phyloP scores from a whole-genome alignment of 2,329 filamentous ascomycete genomes.

The Aspergillus jensenii region DNA sequence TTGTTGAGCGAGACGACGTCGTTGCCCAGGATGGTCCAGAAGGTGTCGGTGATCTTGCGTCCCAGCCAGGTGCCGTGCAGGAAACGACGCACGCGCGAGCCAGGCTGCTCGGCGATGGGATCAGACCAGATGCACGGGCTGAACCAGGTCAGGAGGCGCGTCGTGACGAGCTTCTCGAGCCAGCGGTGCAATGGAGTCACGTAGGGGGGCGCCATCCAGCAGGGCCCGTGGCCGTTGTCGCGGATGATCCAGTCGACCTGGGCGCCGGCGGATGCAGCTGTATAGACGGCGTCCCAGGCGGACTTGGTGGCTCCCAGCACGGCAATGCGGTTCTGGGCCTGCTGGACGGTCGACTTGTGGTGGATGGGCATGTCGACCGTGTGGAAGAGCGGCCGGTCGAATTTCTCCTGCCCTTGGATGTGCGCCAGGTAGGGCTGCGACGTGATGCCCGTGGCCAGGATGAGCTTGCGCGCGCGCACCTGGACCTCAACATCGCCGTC shows the following conservation, averaged over 20 bases:
- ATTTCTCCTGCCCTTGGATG: constrained; percentile 51
- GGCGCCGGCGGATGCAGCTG: constrained; percentile 54
- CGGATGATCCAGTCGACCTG: constrained; percentile 47
- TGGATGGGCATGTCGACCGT: constrained; percentile 52
- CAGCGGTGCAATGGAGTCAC: constrained; percentile 68
- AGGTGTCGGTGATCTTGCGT: constrained; percentile 48
- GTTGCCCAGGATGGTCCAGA: constrained; percentile 54
- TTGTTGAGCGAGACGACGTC: constrained; percentile 51
- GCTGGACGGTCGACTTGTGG: constrained; percentile 27
- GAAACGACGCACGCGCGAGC: constrained; percentile 42
- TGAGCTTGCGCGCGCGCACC: constrained; percentile 49
- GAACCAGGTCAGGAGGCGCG: constrained; percentile 70
- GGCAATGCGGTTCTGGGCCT: constrained; percentile 35
- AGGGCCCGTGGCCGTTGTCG: constrained; percentile 41
- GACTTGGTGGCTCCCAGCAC: constrained; percentile 64
- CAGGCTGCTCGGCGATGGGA: constrained; percentile 57
- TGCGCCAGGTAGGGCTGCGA: constrained; percentile 57
- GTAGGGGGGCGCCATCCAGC: constrained; percentile 48
- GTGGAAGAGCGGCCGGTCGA: constrained; percentile 58
- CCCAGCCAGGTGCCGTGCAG: constrained; percentile 55
- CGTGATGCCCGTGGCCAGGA: constrained; percentile 63
- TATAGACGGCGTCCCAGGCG: constrained; percentile 63
- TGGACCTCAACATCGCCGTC: no score
- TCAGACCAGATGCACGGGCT: constrained; percentile 72
- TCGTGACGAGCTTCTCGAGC: constrained; percentile 67